Conservation (phyloP, 768 basidiomycete species). For the Leucosporidium scottii region DNA sequence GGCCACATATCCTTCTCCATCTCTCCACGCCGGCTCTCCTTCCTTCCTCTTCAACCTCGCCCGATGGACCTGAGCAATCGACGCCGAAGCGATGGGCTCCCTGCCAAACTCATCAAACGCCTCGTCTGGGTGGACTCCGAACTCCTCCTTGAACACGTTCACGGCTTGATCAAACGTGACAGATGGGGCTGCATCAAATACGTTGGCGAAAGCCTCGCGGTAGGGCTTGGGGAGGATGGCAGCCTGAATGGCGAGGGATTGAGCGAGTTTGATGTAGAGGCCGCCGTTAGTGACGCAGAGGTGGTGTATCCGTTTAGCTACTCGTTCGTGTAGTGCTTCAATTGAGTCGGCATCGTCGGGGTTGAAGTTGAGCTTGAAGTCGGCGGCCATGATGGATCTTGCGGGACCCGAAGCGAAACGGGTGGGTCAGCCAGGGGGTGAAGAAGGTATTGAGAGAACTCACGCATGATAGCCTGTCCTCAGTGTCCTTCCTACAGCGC, state of each 20-base stretch:
- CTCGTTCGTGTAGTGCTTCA: conserved; percentile 73
- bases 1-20: conserved; percentile 60
- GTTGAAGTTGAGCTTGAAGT: conserved; percentile 84
- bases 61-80: conserved; percentile 84
- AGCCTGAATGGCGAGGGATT: conserved; percentile 77
- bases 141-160: conserved; percentile 56
- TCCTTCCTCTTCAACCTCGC: conserved; percentile 52
- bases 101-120: conserved; percentile 74
- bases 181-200: conserved; percentile 85
- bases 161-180: conserved; percentile 65
- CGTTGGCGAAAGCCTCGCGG: conserved; percentile 67
- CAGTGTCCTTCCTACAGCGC: not conserved
- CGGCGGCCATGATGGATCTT: conserved; percentile 58
- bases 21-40: conserved; percentile 37
- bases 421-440: too few species aligned
- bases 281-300: conserved; percentile 73
- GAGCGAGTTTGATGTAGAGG: conserved; percentile 78
- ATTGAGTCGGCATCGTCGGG: conserved; percentile 60
- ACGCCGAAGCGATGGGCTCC: conserved; percentile 72
- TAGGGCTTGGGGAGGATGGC: conserved; percentile 68
- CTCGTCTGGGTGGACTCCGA: conserved; percentile 62
- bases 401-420: too few species aligned
- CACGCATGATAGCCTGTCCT: conserved; percentile 4
- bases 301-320: conserved; percentile 67
- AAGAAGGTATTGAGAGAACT: not conserved